A percentile compares a stretch with the other conserved stretches of the same genome.
These are phyloP conservation scores for Camelina neglecta DNA, from an alignment of 345 rosid species.

Conservation along the genomic window DNA sequence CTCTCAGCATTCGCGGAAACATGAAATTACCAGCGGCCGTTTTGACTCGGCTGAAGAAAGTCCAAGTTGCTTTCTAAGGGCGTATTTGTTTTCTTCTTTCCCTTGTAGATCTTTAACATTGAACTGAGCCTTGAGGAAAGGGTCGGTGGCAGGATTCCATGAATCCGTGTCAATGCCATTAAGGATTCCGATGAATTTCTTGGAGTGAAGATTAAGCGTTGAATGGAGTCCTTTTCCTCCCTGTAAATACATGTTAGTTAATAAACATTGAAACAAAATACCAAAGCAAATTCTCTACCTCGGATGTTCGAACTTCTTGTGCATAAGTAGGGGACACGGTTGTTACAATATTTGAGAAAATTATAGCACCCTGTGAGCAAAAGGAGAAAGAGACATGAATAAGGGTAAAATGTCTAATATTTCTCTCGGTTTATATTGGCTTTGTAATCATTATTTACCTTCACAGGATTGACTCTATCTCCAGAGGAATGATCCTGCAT, in stretches of 20 bases:
- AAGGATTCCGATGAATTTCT: conserved; percentile 86
- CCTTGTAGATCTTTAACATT: conserved; percentile 80
- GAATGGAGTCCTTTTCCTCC: conserved; percentile 94
- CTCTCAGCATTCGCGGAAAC: neutral
- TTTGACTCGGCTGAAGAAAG: conserved; percentile 70
- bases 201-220: conserved; percentile 77
- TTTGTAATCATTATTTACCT: conserved; percentile 52
- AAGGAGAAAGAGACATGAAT: conserved; percentile 14
- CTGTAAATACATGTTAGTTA: conserved; percentile 44
- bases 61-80: conserved; percentile 72
- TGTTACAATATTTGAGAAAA: conserved; percentile 95
- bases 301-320: conserved; percentile 89
- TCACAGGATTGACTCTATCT: conserved; percentile 85
- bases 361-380: conserved; percentile 80
- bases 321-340: conserved; percentile 98
- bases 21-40: conserved; percentile 72
- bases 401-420: neutral
- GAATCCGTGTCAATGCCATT: conserved; percentile 92
- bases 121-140: conserved; percentile 79
- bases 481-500: conserved; percentile 88
- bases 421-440: conserved; percentile 3
- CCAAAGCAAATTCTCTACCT: conserved; percentile 51
- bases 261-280: neutral
- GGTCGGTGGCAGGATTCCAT: conserved; percentile 95
- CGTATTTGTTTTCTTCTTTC: conserved; percentile 81